Base-by-base conservation (phyloP, 148 eudicot species). In the Chenopodium quinoa region DNA sequence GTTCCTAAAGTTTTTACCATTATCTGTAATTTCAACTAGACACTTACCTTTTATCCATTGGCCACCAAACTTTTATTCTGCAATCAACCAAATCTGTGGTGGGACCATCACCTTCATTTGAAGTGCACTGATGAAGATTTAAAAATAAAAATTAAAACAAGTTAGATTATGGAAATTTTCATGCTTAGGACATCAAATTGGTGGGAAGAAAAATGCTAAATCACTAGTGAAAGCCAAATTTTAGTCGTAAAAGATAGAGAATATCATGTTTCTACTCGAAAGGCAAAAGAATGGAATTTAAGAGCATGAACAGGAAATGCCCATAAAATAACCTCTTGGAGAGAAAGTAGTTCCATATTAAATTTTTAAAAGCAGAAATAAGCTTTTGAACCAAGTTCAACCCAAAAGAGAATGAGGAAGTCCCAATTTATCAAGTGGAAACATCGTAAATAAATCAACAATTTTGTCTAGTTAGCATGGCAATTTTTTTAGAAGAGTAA, bases 1-100 rank as follows among this genome's bases (percentile, higher is more conserved):
- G n/a, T 1, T 69, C 73, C 46, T 69, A 3, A 19, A 71, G 25
- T 71, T 37, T 37, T 10, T 32, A 40, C 1, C 50, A 40, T 8
- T 72, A 44, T 9, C 10, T 46, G 7, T 14, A 72, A 72, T n/a
- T 29, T 44, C n/a, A n/a, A 10, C 29, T 46, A 22, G 17, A 46
- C 56, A 72, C 97, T 86, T 87, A 94, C 99, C 84, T 40, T 88
- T 96, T 96, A 86, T 96, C 99, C 87, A 94, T 65, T 20, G 99
- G 99, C 99, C 99, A 96, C 99, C 99, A 96, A 82, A 96, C 86
- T 80, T 88, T 93, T 78, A 96, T 91, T 82, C 91, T 90, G 87
- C 93, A 89, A 81, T 89, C 93, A 76, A 96, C 86, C 90, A 96
- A 87, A 83, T 96, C 99, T 69, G 88, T 81, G 9, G 87, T 85